A percentile compares a stretch with the other conserved stretches of the same genome.
These are phyloP conservation scores for Penicillium sclerotiorum DNA, from an alignment of 2,329 filamentous ascomycete genomes.

Conservation along the genomic window DNA sequence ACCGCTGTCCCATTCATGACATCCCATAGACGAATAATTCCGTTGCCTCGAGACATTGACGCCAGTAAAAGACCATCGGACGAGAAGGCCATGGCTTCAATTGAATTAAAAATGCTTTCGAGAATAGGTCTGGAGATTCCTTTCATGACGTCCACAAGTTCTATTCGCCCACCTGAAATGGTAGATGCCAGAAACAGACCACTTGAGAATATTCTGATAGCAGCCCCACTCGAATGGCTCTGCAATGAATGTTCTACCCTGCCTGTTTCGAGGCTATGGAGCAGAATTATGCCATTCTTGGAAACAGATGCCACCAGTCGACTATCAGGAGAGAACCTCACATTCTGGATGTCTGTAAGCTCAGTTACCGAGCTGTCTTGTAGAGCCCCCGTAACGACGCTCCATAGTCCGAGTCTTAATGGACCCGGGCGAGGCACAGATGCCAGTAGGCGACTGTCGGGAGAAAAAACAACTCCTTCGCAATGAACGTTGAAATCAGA, in stretches of 20 bases:
- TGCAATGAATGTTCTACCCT: background rate
- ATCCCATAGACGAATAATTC: too few relatives aligned
- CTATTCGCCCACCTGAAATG: too few relatives aligned
- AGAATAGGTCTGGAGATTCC: too few relatives aligned
- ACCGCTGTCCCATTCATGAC: too few relatives aligned
- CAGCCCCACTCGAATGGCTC: background rate
- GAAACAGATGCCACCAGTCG: slow-evolving; percentile 2
- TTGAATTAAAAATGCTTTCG: too few relatives aligned
- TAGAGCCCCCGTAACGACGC: background rate
- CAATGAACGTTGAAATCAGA: background rate
- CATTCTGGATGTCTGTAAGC: background rate
- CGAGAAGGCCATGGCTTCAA: too few relatives aligned
- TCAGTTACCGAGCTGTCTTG: background rate
- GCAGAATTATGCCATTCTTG: background rate
- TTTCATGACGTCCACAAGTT: too few relatives aligned
- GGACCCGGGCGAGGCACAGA: background rate
- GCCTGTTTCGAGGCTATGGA: slow-evolving; percentile 3
- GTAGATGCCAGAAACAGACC: background rate
- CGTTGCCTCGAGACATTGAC: too few relatives aligned
- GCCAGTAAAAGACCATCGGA: too few relatives aligned
- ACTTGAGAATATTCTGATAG: background rate
- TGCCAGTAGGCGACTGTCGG: slow-evolving; percentile 4
- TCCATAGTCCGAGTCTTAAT: slow-evolving; percentile 1
- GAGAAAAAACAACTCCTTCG: slow-evolving; percentile 1
- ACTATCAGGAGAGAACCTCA: slow-evolving; percentile 8